Evolutionary conservation across 257 asterid genomes (phyloP).

Genomic region (Prunella vulgaris): DNA sequence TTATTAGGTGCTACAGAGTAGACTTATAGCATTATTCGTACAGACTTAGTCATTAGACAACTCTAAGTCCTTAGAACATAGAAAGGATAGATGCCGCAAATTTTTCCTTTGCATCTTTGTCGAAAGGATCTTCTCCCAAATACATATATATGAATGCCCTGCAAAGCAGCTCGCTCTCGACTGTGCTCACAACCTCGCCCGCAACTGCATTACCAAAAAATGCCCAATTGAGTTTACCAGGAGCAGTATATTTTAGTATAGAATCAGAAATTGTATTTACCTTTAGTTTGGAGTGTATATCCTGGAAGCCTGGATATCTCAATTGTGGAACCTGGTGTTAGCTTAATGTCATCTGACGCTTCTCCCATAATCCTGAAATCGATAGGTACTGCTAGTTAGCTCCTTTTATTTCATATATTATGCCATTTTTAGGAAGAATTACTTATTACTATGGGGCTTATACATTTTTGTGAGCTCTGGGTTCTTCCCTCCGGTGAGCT

Average conservation of each 20-base stretch:
- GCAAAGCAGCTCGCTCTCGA: constrained; percentile 68
- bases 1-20: constrained; percentile 31
- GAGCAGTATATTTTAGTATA: neutral
- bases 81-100: constrained; percentile 57
- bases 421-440: neutral
- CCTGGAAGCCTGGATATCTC: constrained; percentile 80
- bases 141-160: constrained; percentile 62
- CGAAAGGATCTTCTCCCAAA: constrained; percentile 69
- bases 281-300: constrained; percentile 65
- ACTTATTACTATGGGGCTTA: neutral
- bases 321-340: constrained; percentile 57
- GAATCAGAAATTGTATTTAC: constrained; percentile 22
- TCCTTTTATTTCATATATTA: neutral
- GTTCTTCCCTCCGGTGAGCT: constrained; percentile 63
- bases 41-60: constrained; percentile 22
- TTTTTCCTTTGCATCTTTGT: constrained; percentile 70
- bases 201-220: constrained; percentile 40
- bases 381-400: constrained; percentile 21
- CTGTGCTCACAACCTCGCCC: constrained; percentile 58
- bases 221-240: neutral
- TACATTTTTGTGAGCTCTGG: constrained; percentile 65
- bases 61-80: constrained; percentile 36
- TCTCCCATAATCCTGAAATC: constrained; percentile 68
- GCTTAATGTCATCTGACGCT: constrained; percentile 60
- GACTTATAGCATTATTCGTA: constrained; percentile 32